These are phyloP conservation scores for Limonium bicolor DNA, from an alignment of 148 eudicot species.

Conservation along the genomic window DNA sequence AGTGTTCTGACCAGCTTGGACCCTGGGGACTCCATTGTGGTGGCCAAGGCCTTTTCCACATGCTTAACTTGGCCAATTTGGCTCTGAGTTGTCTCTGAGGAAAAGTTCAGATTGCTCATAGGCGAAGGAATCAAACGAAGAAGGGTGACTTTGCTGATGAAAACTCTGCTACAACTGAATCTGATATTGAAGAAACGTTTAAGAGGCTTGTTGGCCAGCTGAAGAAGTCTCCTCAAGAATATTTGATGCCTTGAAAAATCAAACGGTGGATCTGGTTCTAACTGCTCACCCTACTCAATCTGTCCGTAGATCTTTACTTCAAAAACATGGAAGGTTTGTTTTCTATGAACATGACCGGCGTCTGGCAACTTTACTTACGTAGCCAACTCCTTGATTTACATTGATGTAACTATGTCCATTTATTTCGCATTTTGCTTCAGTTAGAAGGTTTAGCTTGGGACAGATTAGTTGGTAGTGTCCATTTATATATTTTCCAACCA, in stretches of 20 bases:
- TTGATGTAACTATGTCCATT: too few species aligned
- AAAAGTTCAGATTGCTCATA: constrained; percentile 87
- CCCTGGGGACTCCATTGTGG: constrained; percentile 83
- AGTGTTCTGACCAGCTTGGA: constrained; percentile 77
- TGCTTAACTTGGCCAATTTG: constrained; percentile 95
- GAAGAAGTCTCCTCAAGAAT: constrained; percentile 85
- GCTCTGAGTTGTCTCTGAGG: too few species aligned
- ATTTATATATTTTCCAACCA: too few species aligned
- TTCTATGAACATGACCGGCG: too few species aligned
- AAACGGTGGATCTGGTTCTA: constrained; percentile 84
- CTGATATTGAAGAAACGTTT: constrained; percentile 82
- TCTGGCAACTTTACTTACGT: too few species aligned
- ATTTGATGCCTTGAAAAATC: constrained; percentile 89
- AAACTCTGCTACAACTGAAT: constrained; percentile 75
- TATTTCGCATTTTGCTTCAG: neutral
- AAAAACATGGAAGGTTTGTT: constrained; percentile 88
- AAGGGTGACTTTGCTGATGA: constrained; percentile 88
- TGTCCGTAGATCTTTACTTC: constrained; percentile 87
- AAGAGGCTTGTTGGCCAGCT: constrained; percentile 72
- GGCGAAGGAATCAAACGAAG: constrained; percentile 65
- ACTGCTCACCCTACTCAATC: constrained; percentile 99
- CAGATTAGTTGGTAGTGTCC: neutral
- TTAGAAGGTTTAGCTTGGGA: too few species aligned
- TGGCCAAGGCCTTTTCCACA: constrained; percentile 81
- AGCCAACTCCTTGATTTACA: too few species aligned